phyloP scores from a whole-genome alignment of 768 basidiomycete genomes.

The Boletus reticuloceps region DNA sequence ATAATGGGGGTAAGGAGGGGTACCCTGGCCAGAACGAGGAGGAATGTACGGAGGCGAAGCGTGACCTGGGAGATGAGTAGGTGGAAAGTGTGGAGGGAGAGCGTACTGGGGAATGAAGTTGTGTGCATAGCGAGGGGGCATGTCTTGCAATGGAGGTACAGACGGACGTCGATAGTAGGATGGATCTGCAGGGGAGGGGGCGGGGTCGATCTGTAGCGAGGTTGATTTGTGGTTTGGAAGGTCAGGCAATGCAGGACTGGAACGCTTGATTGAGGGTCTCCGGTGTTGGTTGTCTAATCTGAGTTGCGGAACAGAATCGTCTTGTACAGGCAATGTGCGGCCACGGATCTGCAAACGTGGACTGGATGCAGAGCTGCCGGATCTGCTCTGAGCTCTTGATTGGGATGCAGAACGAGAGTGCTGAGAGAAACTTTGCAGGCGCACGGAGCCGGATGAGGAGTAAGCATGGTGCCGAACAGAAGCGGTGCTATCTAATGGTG shows the following conservation, averaged over 20 bases:
- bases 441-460: conserved; percentile 32
- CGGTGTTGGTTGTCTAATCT: conserved; percentile 21
- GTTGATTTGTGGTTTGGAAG: conserved; percentile 9
- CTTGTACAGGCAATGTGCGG: conserved; percentile 38
- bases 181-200: conserved; percentile 8
- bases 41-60: conserved; percentile 23
- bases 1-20: conserved; percentile 36
- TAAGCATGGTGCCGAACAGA: conserved; percentile 28
- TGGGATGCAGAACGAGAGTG: conserved; percentile 38
- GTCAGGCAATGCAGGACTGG: conserved; percentile 22
- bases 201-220: conserved; percentile 13
- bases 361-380: conserved; percentile 50
- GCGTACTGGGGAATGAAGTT: conserved; percentile 16
- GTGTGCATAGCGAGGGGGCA: conserved; percentile 19
- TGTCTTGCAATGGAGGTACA: conserved; percentile 21
- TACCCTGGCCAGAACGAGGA: conserved; percentile 27
- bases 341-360: conserved; percentile 41
- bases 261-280: conserved; percentile 13
- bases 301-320: conserved; percentile 26
- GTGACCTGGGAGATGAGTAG: conserved; percentile 22
- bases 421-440: conserved; percentile 35
- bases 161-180: conserved; percentile 18
- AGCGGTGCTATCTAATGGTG: conserved; percentile 24
- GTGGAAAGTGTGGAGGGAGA: conserved; percentile 13
- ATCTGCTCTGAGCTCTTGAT: conserved; percentile 44